phyloP scores from a whole-genome alignment of 140 eudicot species.

The Anethum foeniculum region DNA sequence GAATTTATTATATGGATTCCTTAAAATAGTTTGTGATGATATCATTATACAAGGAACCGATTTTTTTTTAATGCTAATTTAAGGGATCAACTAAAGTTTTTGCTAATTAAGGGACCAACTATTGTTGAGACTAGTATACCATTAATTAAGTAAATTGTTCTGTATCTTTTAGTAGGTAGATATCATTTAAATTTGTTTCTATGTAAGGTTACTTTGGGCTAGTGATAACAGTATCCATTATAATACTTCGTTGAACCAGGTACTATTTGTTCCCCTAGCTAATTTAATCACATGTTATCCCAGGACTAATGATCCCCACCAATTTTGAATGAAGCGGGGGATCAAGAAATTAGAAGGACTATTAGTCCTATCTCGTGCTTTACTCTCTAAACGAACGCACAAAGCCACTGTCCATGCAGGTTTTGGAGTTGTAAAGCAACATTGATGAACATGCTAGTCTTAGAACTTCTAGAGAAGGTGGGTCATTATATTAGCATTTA shows the following conservation, averaged over 20 bases:
- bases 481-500: not conserved
- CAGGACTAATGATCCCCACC: not conserved
- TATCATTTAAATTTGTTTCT: not conserved
- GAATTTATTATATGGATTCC: not conserved
- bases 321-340: not conserved
- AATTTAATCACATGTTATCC: not conserved
- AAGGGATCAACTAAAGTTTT: not conserved
- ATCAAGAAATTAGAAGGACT: not conserved
- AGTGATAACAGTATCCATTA: not conserved
- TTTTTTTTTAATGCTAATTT: not conserved
- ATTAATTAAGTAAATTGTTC: not conserved
- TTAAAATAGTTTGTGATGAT: not conserved
- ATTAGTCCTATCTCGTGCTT: not conserved
- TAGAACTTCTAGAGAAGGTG: not conserved
- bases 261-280: not conserved
- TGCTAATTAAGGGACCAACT: not conserved
- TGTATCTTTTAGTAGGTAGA: not conserved
- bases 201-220: not conserved
- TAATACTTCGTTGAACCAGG: too few species aligned
- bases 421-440: not conserved
- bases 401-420: not conserved
- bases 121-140: not conserved
- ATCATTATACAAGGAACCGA: not conserved
- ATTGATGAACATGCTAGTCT: not conserved
- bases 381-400: too few species aligned